Evolutionary conservation across 2,329 filamentous ascomycete genomes (phyloP).

Genomic region (Ceratocystis ficicola): DNA sequence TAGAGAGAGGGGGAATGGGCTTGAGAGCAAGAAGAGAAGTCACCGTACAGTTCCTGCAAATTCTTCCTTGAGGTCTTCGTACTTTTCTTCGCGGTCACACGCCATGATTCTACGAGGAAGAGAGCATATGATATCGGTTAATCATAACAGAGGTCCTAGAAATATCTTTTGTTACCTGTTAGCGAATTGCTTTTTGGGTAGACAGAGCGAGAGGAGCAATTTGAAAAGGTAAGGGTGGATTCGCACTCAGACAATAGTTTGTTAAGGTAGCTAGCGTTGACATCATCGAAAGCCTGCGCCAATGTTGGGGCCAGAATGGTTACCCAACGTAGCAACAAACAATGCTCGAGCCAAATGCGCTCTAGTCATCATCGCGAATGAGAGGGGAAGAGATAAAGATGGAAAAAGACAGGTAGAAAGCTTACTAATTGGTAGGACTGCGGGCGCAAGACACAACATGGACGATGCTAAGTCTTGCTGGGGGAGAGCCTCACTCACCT

Average conservation of each 20-base stretch:
- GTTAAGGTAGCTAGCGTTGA: slow-evolving; percentile 93
- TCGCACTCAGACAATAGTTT: slow-evolving; percentile 65
- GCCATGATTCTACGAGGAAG: slow-evolving; percentile 62
- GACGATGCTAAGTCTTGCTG: slow-evolving; percentile 17
- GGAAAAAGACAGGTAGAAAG: slow-evolving; percentile 20
- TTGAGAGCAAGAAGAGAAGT: slow-evolving; percentile 25
- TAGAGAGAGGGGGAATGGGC: background rate
- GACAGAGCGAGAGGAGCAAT: background rate
- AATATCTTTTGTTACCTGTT: slow-evolving; percentile 14
- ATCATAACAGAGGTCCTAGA: slow-evolving; percentile 12
- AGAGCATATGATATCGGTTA: slow-evolving; percentile 12
- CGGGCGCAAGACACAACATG: slow-evolving; percentile 15
- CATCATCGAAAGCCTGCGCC: slow-evolving; percentile 79
- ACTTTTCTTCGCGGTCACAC: slow-evolving; percentile 85
- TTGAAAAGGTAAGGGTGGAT: background rate
- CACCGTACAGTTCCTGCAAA: slow-evolving; percentile 71
- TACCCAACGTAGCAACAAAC: slow-evolving; percentile 46
- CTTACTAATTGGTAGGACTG: slow-evolving; percentile 31
- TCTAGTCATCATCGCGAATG: slow-evolving; percentile 86
- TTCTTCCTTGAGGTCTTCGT: slow-evolving; percentile 65
- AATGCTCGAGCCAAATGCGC: slow-evolving; percentile 99
- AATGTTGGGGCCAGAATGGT: slow-evolving; percentile 62
- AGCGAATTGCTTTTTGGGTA: slow-evolving; percentile 10
- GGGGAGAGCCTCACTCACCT: slow-evolving; percentile 48
- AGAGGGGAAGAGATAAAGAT: slow-evolving; percentile 20